Evolutionary conservation across 345 rosid species (phyloP), one percentile per base, ranked within the genome.

Genomic region (Citrus inodora): DNA sequence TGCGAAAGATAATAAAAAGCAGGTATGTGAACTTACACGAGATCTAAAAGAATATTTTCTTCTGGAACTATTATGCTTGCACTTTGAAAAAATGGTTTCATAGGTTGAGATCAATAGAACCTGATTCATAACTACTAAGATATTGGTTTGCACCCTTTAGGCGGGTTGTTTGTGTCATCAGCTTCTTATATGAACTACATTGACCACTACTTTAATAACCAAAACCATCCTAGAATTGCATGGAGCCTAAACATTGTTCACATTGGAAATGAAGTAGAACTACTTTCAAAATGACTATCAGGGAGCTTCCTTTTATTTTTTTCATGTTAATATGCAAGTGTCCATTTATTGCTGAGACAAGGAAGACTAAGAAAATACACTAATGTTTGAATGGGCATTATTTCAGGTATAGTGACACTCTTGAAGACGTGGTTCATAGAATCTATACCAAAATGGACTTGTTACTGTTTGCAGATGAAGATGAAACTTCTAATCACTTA

Each of bases 401-500:
- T 85, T 80, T 80, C 91, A 94, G 98, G 87, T 96, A 92, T 77
- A 70, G 82, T 67, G 81, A 85, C 6, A 78, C 86, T 81, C 91
- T 96, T 13, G 90, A 81, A 75, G 92, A 90, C 59, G 87, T 84
- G 40, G 98, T 96, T 32, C 82, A 77, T 69, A 85, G 74, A 82
- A 94, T 94, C 35, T 94, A 92, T 77, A 80, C 78, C 38, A 90
- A 88, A 85, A 85, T 92, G 95, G 99, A 96, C 77, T 77, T 92
- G 78, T 89, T 92, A 66, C 77, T 89, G 80, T 90, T 93, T 73
- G 85, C 74, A 51, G 88, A 84, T 1, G 94, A 90, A 53, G 91
- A 90, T 75, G 94, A 94, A 76, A 75, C 81, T 70, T 89, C 87
- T 60, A 86, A 84, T 78, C 76, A 83, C 58, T 70, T 85, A 65